Conservation (phyloP, 768 basidiomycete genomes). For the Dendrothele bispora region DNA sequence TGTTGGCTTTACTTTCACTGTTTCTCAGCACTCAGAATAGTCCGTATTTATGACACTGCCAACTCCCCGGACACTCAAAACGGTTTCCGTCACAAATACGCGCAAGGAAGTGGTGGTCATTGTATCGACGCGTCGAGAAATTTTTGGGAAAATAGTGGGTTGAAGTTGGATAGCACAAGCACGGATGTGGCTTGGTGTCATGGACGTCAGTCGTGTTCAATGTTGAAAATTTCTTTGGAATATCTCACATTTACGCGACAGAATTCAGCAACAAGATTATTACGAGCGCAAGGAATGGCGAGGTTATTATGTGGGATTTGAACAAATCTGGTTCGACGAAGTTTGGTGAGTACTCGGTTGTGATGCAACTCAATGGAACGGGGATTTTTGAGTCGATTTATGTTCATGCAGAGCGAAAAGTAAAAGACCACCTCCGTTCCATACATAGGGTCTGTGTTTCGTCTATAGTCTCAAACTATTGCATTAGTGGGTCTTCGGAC, state of each 20-base stretch:
- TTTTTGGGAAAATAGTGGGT: slow-evolving; percentile 73
- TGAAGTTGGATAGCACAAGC: slow-evolving; percentile 76
- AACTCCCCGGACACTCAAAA: slow-evolving; percentile 19
- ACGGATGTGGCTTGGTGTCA: slow-evolving; percentile 84
- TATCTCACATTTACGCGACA: slow-evolving; percentile 23
- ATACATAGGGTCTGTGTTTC: slow-evolving; percentile 73
- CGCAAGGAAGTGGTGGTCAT: slow-evolving; percentile 58
- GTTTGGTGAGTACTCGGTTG: slow-evolving; percentile 50
- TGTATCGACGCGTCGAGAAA: slow-evolving; percentile 74
- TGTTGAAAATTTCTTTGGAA: neutral
- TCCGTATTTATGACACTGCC: slow-evolving; percentile 55
- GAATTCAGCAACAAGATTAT: slow-evolving; percentile 75
- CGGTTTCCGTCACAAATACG: slow-evolving; percentile 41
- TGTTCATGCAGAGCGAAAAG: slow-evolving; percentile 50
- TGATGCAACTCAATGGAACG: neutral
- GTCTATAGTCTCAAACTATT: slow-evolving; percentile 65
- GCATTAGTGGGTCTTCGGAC: slow-evolving; percentile 79
- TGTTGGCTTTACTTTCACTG: neutral
- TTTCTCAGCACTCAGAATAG: slow-evolving; percentile 53
- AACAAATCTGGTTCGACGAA: slow-evolving; percentile 65
- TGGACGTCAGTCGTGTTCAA: slow-evolving; percentile 45
- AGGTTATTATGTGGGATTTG: slow-evolving; percentile 82
- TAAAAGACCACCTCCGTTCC: slow-evolving; percentile 70
- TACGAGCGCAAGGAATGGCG: slow-evolving; percentile 79
- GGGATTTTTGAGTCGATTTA: neutral